Conservation (phyloP, 139 green algal species). For the Haematococcus lacustris region DNA sequence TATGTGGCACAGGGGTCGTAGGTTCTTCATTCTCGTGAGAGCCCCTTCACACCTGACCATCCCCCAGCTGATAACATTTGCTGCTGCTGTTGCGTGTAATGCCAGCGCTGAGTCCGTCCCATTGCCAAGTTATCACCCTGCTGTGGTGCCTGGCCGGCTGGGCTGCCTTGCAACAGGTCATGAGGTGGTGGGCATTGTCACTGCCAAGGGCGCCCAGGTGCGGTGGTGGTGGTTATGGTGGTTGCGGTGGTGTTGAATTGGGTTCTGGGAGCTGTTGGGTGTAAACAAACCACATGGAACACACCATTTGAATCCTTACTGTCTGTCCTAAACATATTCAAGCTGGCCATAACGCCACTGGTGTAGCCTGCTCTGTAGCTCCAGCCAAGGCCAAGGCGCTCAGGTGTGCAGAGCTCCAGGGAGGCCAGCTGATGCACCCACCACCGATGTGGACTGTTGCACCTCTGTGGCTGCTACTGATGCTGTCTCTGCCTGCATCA, state of each 20-base stretch:
- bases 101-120: no score
- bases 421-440: no score
- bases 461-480: background rate
- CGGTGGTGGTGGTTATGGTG: background rate
- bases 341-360: background rate
- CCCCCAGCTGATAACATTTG: no score
- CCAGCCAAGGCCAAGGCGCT: no score
- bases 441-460: background rate
- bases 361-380: no score
- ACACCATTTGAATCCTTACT: background rate
- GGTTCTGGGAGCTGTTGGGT: background rate
- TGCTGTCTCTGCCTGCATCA: no score
- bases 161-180: conserved; percentile 5
- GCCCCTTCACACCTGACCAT: no score
- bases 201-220: conserved; percentile 3
- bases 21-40: no score
- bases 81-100: no score
- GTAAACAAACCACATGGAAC: background rate
- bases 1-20: no score
- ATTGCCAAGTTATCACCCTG: no score
- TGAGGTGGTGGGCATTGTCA: conserved; percentile 14
- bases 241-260: background rate
- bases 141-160: background rate
- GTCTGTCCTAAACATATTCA: background rate
- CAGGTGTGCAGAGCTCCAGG: no score